Evolutionary conservation across 202 grass and related monocot species (phyloP).

Genomic region (Carex arenaria): DNA sequence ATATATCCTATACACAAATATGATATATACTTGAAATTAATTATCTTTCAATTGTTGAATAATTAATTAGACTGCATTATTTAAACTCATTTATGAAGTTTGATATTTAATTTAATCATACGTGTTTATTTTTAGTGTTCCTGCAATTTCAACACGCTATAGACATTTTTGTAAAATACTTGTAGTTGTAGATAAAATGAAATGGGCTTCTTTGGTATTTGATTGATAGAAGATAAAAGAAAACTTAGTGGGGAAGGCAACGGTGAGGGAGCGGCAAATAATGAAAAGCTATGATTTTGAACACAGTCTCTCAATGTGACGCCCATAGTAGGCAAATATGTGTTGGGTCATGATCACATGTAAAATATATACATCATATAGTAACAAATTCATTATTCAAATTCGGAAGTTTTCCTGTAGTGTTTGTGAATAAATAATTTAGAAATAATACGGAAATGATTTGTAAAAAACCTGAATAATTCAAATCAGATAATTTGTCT

Average conservation of each 20-base stretch:
- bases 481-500: no score
- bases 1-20: neutral
- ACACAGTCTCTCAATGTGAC: neutral
- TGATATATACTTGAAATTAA: neutral
- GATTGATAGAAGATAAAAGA: neutral
- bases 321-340: neutral
- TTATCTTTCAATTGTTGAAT: neutral
- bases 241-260: slow-evolving; percentile 12
- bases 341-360: neutral
- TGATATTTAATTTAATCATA: neutral
- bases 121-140: neutral
- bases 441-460: neutral
- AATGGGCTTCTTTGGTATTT: neutral
- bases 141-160: neutral
- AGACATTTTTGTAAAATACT: neutral
- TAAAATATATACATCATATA: neutral
- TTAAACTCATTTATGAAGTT: neutral
- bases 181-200: neutral
- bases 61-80: neutral
- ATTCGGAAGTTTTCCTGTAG: no score
- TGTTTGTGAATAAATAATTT: neutral
- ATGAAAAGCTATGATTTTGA: neutral
- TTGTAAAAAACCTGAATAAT: no score
- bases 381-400: neutral
- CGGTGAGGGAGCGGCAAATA: neutral